Evolutionary conservation across 306 rosid genomes (phyloP), one percentile per base, ranked within the genome.

Genomic region (Lagenaria siceraria): DNA sequence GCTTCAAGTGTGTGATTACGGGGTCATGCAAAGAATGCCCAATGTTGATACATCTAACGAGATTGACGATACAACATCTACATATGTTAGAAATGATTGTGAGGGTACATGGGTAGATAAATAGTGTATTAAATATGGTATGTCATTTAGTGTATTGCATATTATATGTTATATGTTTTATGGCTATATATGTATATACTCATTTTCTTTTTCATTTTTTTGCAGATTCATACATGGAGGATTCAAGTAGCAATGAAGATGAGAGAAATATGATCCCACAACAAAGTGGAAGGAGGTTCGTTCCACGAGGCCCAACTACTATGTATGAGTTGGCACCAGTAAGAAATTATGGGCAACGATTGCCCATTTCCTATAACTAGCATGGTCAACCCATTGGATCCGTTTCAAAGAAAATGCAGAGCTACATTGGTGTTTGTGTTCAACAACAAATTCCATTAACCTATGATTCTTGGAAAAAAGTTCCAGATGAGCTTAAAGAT

Each of bases 241-340:
- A 51, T 51, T 5, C 55, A 6, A 51, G 21, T 5, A 51, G n/a
- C 2, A 51, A 8, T 17, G 7, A 51, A 51, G 55, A 51, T 14
- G 55, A 51, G 9, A 6, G n/a, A 14, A 15, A 51, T 3, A 15
- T 51, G 18, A 2, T 10, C 1, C 7, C 7, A 17, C 3, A 0
- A 14, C 1, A 4, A 14, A 3, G 5, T 0, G 8, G 1, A 51
- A 51, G 7, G 0, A 15, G 8, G 7, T 1, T 14, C 1, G 0
- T 14, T 15, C 6, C 1, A 3, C 1, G n/a, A 3, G 55, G 21
- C 17, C n/a, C 21, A 51, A 36, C 40, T 36, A 36, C 55, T 17
- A 55, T 21, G 61, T 6, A 1, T 55, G 29, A 55, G 27, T 55
- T 55, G 27, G n/a, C 61, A 21, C 13, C 12, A 10, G 9, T 9